Base-by-base conservation (phyloP, 2,329 filamentous ascomycete genomes). In the Nemania sp. region DNA sequence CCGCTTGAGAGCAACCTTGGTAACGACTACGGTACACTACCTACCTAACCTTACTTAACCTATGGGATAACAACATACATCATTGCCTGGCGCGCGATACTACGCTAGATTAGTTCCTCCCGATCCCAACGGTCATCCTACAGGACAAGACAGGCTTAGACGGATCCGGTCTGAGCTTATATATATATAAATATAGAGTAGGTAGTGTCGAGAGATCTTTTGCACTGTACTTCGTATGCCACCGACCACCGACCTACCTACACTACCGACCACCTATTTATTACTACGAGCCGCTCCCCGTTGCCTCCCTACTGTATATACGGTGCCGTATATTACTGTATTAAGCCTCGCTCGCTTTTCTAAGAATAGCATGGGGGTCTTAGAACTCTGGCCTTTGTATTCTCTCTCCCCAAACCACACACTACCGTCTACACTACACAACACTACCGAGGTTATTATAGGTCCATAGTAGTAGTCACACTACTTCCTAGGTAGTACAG, bases 81-180 rank as follows among this genome's bases (percentile, higher is more conserved):
- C 25, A 29, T 29, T 29, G 4, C 25, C 25, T 37, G 13, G 47
- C 49, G 55, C n/a, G n/a, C n/a, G n/a, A n/a, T n/a, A n/a, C n/a
- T n/a, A n/a, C n/a, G n/a, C n/a, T 40, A 52, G 51, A 40, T 43
- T 54, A 62, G 54, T 50, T 55, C 17, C 47, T 54, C 51, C 25
- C 55, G 55, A 62, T 62, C 59, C 25, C 59, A 62, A 62, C 52
- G 51, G 52, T 45, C 56, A 60, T 57, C 57, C 54, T 49, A 57
- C 47, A 54, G 48, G 48, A 34, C 47, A 54, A 42, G 48, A 34
- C 45, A 39, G 37, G 35, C 49, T 58, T 59, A 40, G 37, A 54
- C 52, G 17, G 15, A 49, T 54, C 57, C 32, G 45, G 57, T 43
- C 42, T 29, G 45, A 56, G 43, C 50, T 54, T 50, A 54, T 51